phyloP scores from a whole-genome alignment of 768 basidiomycete genomes.

The Boletellus emodensis region DNA sequence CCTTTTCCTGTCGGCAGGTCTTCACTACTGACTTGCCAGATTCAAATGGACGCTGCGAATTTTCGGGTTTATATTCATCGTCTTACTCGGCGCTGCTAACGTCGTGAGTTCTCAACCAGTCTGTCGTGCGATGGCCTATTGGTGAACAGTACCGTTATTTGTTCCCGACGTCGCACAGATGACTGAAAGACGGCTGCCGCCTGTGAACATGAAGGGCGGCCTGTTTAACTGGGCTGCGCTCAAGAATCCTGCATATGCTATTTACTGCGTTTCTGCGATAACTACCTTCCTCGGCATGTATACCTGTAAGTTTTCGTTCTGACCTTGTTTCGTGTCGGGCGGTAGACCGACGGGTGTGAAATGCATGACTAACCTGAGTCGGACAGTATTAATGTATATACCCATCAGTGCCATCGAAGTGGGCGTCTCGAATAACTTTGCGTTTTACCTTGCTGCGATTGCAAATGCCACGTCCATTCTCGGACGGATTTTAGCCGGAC shows the following conservation, averaged over 20 bases:
- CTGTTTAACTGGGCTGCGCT: slow-evolving; percentile 54
- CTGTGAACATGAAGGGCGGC: slow-evolving; percentile 50
- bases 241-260: slow-evolving; percentile 41
- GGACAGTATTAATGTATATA: slow-evolving; percentile 62
- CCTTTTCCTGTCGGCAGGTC: background rate
- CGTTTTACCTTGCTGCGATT: slow-evolving; percentile 64
- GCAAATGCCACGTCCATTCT: slow-evolving; percentile 63
- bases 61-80: slow-evolving; percentile 58
- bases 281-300: slow-evolving; percentile 66
- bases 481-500: slow-evolving; percentile 55
- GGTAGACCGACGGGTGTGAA: background rate
- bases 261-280: slow-evolving; percentile 57
- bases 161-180: slow-evolving; percentile 12
- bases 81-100: slow-evolving; percentile 51
- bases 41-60: slow-evolving; percentile 77
- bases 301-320: slow-evolving; percentile 40
- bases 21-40: slow-evolving; percentile 32
- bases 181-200: slow-evolving; percentile 49
- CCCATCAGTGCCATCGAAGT: slow-evolving; percentile 50
- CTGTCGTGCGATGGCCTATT: background rate
- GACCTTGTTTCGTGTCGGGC: background rate
- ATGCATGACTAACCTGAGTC: background rate
- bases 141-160: background rate
- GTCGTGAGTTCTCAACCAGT: slow-evolving; percentile 32
- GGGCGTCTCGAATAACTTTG: slow-evolving; percentile 47